phyloP scores from a whole-genome alignment of 2,329 filamentous ascomycete species.

The Neopestalotiopsis sp. region DNA sequence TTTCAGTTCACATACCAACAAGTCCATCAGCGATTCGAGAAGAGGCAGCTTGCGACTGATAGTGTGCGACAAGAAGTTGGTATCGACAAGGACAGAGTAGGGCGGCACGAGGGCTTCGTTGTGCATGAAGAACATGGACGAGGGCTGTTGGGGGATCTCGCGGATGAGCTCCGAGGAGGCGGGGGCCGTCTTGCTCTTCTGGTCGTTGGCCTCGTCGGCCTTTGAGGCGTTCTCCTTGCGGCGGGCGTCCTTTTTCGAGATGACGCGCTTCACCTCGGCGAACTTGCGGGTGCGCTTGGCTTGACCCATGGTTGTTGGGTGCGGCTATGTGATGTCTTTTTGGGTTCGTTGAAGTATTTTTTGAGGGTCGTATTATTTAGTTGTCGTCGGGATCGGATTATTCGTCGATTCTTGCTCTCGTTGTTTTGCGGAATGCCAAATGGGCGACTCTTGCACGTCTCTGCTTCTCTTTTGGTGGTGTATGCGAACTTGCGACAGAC shows the following conservation, averaged over 20 bases:
- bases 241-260: conserved; percentile 76
- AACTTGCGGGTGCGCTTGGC: conserved; percentile 92
- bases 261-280: conserved; percentile 54
- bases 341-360: not conserved
- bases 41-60: conserved; percentile 90
- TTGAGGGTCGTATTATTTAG: not conserved
- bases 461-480: not conserved
- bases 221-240: conserved; percentile 82
- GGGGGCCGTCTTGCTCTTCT: conserved; percentile 60
- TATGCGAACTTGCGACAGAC: conserved; percentile 3
- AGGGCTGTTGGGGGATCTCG: conserved; percentile 82
- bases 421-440: too few relatives aligned
- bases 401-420: too few relatives aligned
- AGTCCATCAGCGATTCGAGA: conserved; percentile 77
- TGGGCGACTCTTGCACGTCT: not conserved
- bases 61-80: conserved; percentile 90
- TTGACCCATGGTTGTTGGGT: conserved; percentile 66
- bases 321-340: not conserved
- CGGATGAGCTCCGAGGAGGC: conserved; percentile 69
- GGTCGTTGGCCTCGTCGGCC: conserved; percentile 61
- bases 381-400: not conserved
- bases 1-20: conserved; percentile 50
- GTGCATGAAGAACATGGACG: conserved; percentile 82
- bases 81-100: conserved; percentile 78
- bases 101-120: conserved; percentile 75